Conservation (phyloP, 495 filamentous ascomycete species). For the Immersiella caudata region DNA sequence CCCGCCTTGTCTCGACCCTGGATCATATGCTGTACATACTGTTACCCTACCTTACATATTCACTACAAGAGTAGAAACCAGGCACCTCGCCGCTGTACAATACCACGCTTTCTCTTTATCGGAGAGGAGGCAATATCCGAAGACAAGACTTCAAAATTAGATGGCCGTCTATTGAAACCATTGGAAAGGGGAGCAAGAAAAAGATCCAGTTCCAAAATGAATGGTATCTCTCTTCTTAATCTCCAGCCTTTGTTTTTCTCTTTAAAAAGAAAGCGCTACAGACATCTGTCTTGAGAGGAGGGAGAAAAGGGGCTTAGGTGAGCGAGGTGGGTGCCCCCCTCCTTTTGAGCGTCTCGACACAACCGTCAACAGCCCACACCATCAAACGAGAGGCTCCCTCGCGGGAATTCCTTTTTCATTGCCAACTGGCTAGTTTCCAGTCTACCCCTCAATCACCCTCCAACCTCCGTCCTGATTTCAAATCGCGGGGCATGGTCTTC, state of each 20-base stretch:
- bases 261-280: slow-evolving; percentile 2
- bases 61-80: background rate
- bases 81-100: background rate
- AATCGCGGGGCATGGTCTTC: background rate
- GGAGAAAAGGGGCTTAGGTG: background rate
- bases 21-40: background rate
- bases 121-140: background rate
- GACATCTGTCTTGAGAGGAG: background rate
- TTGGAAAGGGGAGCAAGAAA: background rate
- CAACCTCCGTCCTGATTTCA: background rate
- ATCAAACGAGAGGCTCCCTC: background rate
- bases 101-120: background rate
- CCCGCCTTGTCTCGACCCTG: background rate
- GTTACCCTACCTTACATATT: background rate
- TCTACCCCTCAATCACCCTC: background rate
- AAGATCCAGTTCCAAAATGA: slow-evolving; percentile 10
- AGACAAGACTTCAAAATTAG: background rate
- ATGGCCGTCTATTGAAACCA: slow-evolving; percentile 13
- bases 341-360: background rate
- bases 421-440: background rate
- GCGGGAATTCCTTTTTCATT: background rate
- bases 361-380: background rate
- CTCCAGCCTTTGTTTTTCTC: background rate
- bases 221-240: slow-evolving; percentile 3
- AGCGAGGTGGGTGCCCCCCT: background rate